phyloP scores from a whole-genome alignment of 2,329 filamentous ascomycete genomes.

The Beauveria pseudobassiana region DNA sequence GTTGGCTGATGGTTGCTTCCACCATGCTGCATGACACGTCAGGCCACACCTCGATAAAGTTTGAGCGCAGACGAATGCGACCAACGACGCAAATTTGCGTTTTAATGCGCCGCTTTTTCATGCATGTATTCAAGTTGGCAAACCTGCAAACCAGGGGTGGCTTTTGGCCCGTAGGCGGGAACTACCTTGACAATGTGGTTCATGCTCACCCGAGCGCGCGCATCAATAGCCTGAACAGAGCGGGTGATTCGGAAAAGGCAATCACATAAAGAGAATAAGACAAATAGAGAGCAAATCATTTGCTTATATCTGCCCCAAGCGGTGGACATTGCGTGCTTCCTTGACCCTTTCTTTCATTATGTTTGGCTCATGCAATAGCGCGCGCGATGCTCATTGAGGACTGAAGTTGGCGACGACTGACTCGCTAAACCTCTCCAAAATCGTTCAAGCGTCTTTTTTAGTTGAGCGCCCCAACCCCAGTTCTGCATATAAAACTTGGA shows the following conservation, averaged over 20 bases:
- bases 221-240: not conserved
- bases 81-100: not conserved
- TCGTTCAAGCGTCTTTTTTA: not conserved
- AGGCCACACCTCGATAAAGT: not conserved
- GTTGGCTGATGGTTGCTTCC: not conserved
- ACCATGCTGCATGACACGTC: constrained; percentile 7
- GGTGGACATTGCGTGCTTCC: not conserved
- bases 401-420: not conserved
- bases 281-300: not conserved
- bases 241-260: not conserved
- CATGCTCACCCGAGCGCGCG: not conserved
- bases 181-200: not conserved
- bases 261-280: not conserved
- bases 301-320: not conserved
- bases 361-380: not conserved
- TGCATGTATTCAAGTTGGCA: not conserved
- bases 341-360: not conserved
- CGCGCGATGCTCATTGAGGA: constrained; percentile 1
- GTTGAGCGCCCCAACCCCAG: not conserved
- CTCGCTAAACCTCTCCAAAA: constrained; percentile 7
- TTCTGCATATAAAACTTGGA: not conserved
- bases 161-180: not conserved
- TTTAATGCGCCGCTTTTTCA: not conserved
- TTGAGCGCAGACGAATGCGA: not conserved
- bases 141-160: not conserved